Base-by-base conservation (phyloP, 257 asterid genomes). In the Ilex aquifolium region DNA sequence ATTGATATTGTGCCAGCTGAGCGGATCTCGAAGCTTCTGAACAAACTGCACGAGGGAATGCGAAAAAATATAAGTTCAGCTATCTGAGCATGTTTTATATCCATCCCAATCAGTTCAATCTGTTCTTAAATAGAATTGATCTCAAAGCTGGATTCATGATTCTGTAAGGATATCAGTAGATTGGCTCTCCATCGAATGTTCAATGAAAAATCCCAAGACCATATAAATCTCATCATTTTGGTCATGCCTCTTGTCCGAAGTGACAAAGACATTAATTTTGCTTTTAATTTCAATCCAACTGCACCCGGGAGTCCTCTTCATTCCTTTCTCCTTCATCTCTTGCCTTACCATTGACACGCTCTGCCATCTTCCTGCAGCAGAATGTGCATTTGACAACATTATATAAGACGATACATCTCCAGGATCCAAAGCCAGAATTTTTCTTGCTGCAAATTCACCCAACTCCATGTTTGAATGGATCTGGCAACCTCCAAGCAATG, bases 351-450 rank as follows among this genome's bases (percentile, higher is more conserved):
- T 58, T 55, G 69, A 17, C 30, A 70, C 92, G 6, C 53, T 67
- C 59, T 70, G 82, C 98, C 96, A 88, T 63, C 95, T 86, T 17
- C 95, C 90, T 0, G 87, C 90, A 9, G 86, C 92, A 13, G 85
- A 91, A 67, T 84, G 88, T 15, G 90, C 95, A 69, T 91, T 88
- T 0, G 95, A 91, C 8, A 91, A 84, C 96, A 91, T 91, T 54
- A 91, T 91, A 46, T 86, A 91, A 8, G 98, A 91, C 14, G 98
- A 86, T 15, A 81, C 95, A 36, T 91, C 98, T 31, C 74, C 61
- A 0, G 98, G 96, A 57, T 84, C 88, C 80, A 84, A 50, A 73
- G 72, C 92, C 71, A 82, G 56, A 7, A 88, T 87, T 71, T 76
- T 85, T 12, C 61, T 46, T 0, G 90, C 83, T 7, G 92, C 95